phyloP scores from a whole-genome alignment of 2,329 filamentous ascomycete genomes.

The Nemania sp. region DNA sequence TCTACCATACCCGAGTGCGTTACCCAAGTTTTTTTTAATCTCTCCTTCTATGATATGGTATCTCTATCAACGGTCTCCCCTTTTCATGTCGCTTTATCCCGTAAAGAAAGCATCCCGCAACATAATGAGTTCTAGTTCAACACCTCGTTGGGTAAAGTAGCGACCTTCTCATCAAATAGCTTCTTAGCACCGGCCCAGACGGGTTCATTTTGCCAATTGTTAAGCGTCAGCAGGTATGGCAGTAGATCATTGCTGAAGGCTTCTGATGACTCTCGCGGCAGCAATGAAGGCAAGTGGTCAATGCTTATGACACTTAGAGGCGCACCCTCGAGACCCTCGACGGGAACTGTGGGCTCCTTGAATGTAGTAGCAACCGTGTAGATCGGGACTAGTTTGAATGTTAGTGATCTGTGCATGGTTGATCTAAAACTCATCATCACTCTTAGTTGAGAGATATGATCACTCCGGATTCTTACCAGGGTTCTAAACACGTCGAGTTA shows the following conservation, averaged over 20 bases:
- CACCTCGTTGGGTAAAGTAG: constrained; percentile 68
- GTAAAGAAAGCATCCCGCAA: background rate
- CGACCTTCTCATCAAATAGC: constrained; percentile 85
- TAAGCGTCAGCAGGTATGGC: constrained; percentile 80
- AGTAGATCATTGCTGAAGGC: constrained; percentile 83
- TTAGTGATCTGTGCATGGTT: constrained; percentile 31
- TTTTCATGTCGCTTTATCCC: background rate
- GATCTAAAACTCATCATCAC: constrained; percentile 20
- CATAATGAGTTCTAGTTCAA: constrained; percentile 20
- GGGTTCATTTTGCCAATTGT: constrained; percentile 76
- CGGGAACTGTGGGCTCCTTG: constrained; percentile 84
- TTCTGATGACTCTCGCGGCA: constrained; percentile 89
- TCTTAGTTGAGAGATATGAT: constrained; percentile 7
- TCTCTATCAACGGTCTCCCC: background rate
- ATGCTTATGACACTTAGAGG: constrained; percentile 86
- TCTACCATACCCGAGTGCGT: background rate
- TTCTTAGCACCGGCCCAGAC: constrained; percentile 91
- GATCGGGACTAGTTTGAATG: constrained; percentile 69
- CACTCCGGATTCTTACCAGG: constrained; percentile 43
- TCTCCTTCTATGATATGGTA: constrained; percentile 3
- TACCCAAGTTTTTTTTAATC: background rate
- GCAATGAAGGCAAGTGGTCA: constrained; percentile 84
- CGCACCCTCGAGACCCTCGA: constrained; percentile 69
- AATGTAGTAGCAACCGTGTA: constrained; percentile 87
- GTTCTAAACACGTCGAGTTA: constrained; percentile 55